Percentiles rank a stretch among this genome's conserved stretches.
phyloP scores from a whole-genome alignment of 148 eudicot species.

The Heliamphora exappendiculata region DNA sequence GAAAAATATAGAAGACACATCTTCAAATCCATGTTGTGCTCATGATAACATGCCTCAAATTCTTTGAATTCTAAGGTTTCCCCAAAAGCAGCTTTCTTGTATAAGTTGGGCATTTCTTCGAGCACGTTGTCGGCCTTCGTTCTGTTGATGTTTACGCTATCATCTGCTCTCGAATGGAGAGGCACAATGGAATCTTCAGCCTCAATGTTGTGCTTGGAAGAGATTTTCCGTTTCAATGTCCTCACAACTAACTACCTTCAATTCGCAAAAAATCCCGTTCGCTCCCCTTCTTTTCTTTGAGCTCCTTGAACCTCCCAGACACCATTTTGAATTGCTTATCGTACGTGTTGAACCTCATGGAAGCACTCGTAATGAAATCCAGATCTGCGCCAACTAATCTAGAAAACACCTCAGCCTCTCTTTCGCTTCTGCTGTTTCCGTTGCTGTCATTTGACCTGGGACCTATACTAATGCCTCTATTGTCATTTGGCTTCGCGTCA shows the following conservation, averaged over 20 bases:
- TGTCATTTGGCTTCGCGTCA: not conserved
- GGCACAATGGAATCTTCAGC: not conserved
- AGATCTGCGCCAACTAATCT: constrained; percentile 1
- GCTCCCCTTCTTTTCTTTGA: not conserved
- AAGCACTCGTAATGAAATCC: not conserved
- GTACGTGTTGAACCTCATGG: not conserved
- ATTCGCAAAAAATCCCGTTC: constrained; percentile 13
- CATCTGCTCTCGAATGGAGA: not conserved
- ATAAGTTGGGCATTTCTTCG: constrained; percentile 12
- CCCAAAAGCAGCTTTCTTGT: constrained; percentile 3
- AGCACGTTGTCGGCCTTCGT: not conserved
- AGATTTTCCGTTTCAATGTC: constrained; percentile 18
- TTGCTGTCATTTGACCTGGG: not conserved
- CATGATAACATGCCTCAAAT: constrained; percentile 8
- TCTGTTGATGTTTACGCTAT: not conserved
- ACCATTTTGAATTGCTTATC: too few relatives aligned
- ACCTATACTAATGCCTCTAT: not conserved
- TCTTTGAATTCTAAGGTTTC: constrained; percentile 10
- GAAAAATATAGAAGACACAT: constrained; percentile 28
- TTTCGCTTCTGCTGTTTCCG: not conserved
- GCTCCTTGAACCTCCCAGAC: not conserved
- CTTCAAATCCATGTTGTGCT: constrained; percentile 5
- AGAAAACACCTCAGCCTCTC: not conserved
- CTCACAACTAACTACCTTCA: constrained; percentile 11
- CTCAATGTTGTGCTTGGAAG: constrained; percentile 7